A percentile compares a stretch with the other conserved stretches of the same genome.
These are phyloP conservation scores for Limnanthes douglasii DNA, from an alignment of 345 rosid species.

Conservation along the genomic window DNA sequence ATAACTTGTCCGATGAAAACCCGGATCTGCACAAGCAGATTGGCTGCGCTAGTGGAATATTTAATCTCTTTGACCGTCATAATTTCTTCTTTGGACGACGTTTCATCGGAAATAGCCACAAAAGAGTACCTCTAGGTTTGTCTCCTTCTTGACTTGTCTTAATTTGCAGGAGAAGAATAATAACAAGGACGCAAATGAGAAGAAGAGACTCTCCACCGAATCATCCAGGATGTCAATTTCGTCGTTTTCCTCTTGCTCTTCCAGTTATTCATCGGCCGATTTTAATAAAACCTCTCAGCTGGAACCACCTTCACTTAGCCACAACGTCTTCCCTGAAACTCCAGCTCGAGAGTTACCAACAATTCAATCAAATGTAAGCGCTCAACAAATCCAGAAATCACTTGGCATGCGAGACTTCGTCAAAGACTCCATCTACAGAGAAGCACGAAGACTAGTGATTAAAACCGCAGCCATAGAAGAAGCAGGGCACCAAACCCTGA, in stretches of 20 bases:
- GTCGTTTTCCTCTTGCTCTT: slow-evolving; percentile 70
- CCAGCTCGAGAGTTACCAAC: slow-evolving; percentile 8
- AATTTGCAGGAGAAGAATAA: slow-evolving; percentile 49
- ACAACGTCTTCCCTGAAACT: slow-evolving; percentile 12
- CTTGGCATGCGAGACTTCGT: slow-evolving; percentile 41
- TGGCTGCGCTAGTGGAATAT: slow-evolving; percentile 83
- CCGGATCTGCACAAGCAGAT: slow-evolving; percentile 64
- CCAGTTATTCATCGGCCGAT: slow-evolving; percentile 56
- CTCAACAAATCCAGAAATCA: slow-evolving; percentile 20
- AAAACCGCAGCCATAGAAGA: too few relatives aligned
- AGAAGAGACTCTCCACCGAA: slow-evolving; percentile 44
- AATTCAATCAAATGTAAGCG: slow-evolving; percentile 20
- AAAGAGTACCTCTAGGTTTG: too few relatives aligned
- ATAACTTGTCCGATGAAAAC: slow-evolving; percentile 51
- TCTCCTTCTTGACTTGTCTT: too few relatives aligned
- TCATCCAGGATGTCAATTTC: slow-evolving; percentile 42
- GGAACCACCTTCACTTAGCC: slow-evolving; percentile 24
- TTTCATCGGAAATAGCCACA: too few relatives aligned
- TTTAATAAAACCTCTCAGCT: slow-evolving; percentile 30
- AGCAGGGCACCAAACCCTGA: too few relatives aligned
- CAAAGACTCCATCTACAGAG: slow-evolving; percentile 49
- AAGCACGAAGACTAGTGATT: too few relatives aligned
- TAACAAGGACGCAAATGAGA: slow-evolving; percentile 36
- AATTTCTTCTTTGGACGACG: too few relatives aligned
- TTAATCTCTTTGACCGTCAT: slow-evolving; percentile 58